Evolutionary conservation across 257 asterid species (phyloP), one percentile per base, ranked within the genome.

Genomic region (Cynanchum wilfordii): DNA sequence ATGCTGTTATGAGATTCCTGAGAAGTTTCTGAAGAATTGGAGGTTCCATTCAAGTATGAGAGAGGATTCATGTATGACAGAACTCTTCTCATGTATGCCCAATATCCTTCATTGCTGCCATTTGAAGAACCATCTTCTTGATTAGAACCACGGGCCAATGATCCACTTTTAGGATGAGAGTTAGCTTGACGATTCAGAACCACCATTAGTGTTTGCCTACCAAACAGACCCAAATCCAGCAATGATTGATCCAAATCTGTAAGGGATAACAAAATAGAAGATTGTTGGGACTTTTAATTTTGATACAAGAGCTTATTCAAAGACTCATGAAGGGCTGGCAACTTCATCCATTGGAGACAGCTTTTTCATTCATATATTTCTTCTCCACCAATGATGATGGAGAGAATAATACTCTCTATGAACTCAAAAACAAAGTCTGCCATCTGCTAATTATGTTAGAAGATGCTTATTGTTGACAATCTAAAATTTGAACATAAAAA

Each of bases 151-250:
- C 24, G 74, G 3, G 81, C 59, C 15, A 78, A 60, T 38, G 87
- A 60, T 78, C 71, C 81, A 78, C 82, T 88, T 77, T 83, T 29
- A 75, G 78, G 66, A 59, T 57, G 82, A 44, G 73, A 71, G 66
- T 29, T 71, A 44, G 78, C 75, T 44, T 51, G 79, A 71, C 62
- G 77, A 33, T 66, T 79, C 56, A 74, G 86, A 82, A 94, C 88
- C 66, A 91, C 93, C 44, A 91, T 42, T 65, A 94, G 75, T 77
- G 99, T 90, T 71, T 94, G 99, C 81, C 99, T 88, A 72, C 87
- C 82, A 75, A 51, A 79, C 73, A 94, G 83, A 59, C 89, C 93
- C 88, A 94, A 76, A 60, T 90, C 96, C 74, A 88, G 81, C 73
- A 94, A 77, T 33, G 90, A 82, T 78, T 77, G 80, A 72, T 75